Base-by-base conservation (phyloP, 2,329 filamentous ascomycete species). In the Knufia petricola region DNA sequence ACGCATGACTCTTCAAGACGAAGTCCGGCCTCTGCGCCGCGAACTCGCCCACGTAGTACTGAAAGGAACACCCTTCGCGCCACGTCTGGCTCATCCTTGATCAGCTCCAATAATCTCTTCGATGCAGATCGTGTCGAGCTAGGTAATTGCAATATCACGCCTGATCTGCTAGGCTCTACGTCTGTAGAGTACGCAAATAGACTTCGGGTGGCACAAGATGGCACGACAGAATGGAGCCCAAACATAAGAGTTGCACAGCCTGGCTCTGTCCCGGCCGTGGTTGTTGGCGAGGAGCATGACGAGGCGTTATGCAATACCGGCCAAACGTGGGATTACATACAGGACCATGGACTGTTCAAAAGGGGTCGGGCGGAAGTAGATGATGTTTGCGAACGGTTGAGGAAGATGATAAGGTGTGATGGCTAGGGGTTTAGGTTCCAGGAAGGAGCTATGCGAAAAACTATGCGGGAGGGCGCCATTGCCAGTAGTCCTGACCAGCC, bases 11-110 rank as follows among this genome's bases (percentile, higher is more conserved):
- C 77, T 92, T 0, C 77, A 82, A 34, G 79, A 82, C 38, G 89
- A 95, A 64, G 95, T 95, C 62, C 86, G 94, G 65, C 81, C 84
- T 28, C 72, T 96, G 23, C 90, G 87, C 67, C 79, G 84, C 17
- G 84, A 94, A 60, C 73, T 95, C 23, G 85, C 92, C 56, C 85
- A 85, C 61, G 80, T 86, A 46, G 81, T 52, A 95, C 87, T 7
- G 89, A 96, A 64, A 95, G 95, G 64, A 86, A 95, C 67, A 89
- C 95, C 47, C 72, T 96, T 30, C 84, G 87, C 40, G 87, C 87
- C 4, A 94, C 87, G 1, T 81, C 82, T 50, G 26, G 55, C 51
- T 26, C 51, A 58, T 19, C 56, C 17, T 54, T 55, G 38, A 55
- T 55, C 17, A 51, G 55, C 23, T 53, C 55, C 10, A 55, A 55